Conservation (phyloP, 2,329 filamentous ascomycete genomes). For the Fusarium nelsonii region DNA sequence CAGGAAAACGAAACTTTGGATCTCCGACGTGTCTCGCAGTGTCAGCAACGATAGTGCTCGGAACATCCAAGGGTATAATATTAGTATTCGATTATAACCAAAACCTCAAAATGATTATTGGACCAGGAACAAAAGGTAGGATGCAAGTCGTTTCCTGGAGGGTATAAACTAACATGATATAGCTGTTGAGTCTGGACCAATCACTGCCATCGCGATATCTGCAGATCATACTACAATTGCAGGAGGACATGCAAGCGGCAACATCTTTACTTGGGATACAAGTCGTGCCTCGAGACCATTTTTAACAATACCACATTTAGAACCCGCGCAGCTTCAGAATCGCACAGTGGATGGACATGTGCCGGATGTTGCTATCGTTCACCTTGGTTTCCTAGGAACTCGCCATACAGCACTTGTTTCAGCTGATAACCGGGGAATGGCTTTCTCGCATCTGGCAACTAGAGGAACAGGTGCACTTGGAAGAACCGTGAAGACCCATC, state of each 20-base stretch:
- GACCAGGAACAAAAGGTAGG: slow-evolving; percentile 88
- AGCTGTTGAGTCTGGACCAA: slow-evolving; percentile 90
- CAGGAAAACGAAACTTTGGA: slow-evolving; percentile 92
- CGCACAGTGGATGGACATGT: slow-evolving; percentile 85
- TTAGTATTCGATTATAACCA: slow-evolving; percentile 98
- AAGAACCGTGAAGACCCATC: slow-evolving; percentile 86
- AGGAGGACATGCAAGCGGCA: slow-evolving; percentile 87
- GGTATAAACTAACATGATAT: slow-evolving; percentile 49
- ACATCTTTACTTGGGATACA: slow-evolving; percentile 98
- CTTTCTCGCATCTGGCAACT: slow-evolving; percentile 95
- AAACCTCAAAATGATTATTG: slow-evolving; percentile 92
- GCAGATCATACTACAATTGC: slow-evolving; percentile 94
- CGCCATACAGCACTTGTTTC: slow-evolving; percentile 95
- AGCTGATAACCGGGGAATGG: slow-evolving; percentile 95
- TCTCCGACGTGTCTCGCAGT: slow-evolving; percentile 89
- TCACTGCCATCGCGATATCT: slow-evolving; percentile 90
- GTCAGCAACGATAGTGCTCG: slow-evolving; percentile 87
- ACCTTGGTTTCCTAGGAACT: slow-evolving; percentile 94
- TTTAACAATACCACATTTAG: slow-evolving; percentile 83
- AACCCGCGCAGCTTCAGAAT: slow-evolving; percentile 72
- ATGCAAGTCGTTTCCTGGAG: background rate
- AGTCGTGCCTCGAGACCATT: slow-evolving; percentile 86
- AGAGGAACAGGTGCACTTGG: slow-evolving; percentile 89
- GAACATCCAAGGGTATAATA: slow-evolving; percentile 94
- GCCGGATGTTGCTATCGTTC: slow-evolving; percentile 80